Conservation (phyloP, 768 basidiomycete genomes). For the Kwoniella bestiolae region DNA sequence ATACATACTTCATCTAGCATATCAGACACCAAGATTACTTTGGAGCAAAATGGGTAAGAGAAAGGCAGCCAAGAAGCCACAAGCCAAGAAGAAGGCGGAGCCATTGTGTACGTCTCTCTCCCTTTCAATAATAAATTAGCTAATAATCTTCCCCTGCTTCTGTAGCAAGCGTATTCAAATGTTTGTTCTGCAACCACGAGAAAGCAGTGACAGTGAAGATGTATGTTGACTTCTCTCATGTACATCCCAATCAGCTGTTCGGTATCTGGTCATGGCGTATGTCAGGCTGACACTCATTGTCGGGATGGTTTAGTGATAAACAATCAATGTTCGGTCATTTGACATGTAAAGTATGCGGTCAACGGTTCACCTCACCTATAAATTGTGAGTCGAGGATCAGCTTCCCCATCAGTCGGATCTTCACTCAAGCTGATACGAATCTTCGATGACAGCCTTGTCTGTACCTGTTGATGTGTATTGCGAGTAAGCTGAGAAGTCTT, state of each 20-base stretch:
- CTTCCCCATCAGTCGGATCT: background rate
- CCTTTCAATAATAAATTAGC: background rate
- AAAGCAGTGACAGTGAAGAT: conserved; percentile 49
- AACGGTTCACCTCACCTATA: conserved; percentile 87
- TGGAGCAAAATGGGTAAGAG: conserved; percentile 51
- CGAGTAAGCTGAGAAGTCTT: conserved; percentile 67
- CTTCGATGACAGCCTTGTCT: conserved; percentile 17
- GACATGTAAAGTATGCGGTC: conserved; percentile 73
- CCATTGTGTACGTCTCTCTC: conserved; percentile 15
- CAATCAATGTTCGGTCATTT: conserved; percentile 77
- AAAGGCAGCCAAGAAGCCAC: conserved; percentile 51
- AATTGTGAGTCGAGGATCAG: conserved; percentile 63
- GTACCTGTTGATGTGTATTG: conserved; percentile 64
- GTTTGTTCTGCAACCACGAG: conserved; percentile 53
- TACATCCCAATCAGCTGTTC: background rate
- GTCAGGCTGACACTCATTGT: conserved; percentile 71
- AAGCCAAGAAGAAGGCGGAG: conserved; percentile 43
- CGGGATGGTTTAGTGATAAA: conserved; percentile 41
- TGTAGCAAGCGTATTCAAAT: conserved; percentile 54
- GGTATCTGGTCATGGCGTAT: conserved; percentile 64
- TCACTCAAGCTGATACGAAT: conserved; percentile 18
- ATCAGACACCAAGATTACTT: background rate
- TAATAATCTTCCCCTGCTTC: background rate
- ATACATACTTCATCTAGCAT: conserved; percentile 1
- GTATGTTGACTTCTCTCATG: conserved; percentile 24